phyloP scores from a whole-genome alignment of 1,284 basidiomycete species.

The Irpex sp. region DNA sequence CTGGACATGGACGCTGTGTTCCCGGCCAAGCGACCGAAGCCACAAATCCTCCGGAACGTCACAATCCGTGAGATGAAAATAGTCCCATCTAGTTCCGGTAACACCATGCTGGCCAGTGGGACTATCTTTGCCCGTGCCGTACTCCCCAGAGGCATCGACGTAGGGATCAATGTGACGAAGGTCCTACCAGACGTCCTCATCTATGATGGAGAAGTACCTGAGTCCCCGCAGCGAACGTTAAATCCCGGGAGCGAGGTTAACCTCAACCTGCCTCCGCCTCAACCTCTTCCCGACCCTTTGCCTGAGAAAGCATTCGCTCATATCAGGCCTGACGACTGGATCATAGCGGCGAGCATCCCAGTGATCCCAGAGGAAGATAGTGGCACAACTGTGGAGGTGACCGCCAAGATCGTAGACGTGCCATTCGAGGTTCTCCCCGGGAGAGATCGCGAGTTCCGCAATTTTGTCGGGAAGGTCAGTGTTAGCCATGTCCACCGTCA shows the following conservation, averaged over 20 bases:
- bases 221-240: slow-evolving; percentile 19
- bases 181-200: slow-evolving; percentile 73
- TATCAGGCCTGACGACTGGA: slow-evolving; percentile 66
- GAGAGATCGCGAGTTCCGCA: slow-evolving; percentile 65
- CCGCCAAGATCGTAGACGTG: slow-evolving; percentile 64
- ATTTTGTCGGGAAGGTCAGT: slow-evolving; percentile 69
- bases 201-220: slow-evolving; percentile 65
- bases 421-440: slow-evolving; percentile 74
- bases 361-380: slow-evolving; percentile 39
- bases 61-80: slow-evolving; percentile 74
- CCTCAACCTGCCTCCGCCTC: slow-evolving; percentile 33
- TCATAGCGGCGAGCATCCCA: slow-evolving; percentile 48
- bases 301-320: slow-evolving; percentile 71
- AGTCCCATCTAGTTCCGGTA: slow-evolving; percentile 35
- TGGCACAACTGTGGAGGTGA: slow-evolving; percentile 52
- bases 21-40: slow-evolving; percentile 58
- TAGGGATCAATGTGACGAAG: slow-evolving; percentile 54
- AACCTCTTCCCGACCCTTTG: slow-evolving; percentile 55
- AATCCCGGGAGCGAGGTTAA: slow-evolving; percentile 1
- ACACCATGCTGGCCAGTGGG: slow-evolving; percentile 59
- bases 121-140: slow-evolving; percentile 60
- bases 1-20: slow-evolving; percentile 50
- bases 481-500: neutral
- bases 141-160: slow-evolving; percentile 62
- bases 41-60: slow-evolving; percentile 62